Evolutionary conservation across 805 yeast species (phyloP).

Genomic region (Lachancea sp.): DNA sequence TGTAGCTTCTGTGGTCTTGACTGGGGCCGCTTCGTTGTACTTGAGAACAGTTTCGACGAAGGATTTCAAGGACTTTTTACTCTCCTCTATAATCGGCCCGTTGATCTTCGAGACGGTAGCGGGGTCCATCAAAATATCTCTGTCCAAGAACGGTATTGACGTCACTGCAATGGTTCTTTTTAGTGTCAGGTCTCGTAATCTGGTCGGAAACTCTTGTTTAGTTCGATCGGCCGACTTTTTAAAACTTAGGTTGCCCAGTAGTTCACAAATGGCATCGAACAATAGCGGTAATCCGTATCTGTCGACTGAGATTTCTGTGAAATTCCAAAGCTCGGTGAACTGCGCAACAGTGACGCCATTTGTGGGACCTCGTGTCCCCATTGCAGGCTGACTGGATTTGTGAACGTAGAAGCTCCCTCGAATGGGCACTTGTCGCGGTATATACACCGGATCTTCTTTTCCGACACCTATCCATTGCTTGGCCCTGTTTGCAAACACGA

Average conservation of each 20-base stretch:
- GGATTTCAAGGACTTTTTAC: not conserved
- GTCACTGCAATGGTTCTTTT: not conserved
- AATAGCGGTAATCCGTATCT: not conserved
- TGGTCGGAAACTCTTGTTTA: not conserved
- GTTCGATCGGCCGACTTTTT: not conserved
- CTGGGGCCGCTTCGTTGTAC: not conserved
- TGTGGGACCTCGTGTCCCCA: not conserved
- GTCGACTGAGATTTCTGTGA: constrained; percentile 7
- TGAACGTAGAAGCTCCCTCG: constrained; percentile 8
- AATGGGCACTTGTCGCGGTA: constrained; percentile 1
- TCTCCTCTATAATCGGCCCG: constrained; percentile 1
- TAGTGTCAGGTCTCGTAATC: not conserved
- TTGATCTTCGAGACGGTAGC: constrained; percentile 11
- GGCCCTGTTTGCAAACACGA: constrained; percentile 2
- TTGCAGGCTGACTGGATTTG: not conserved
- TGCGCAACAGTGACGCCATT: constrained; percentile 3
- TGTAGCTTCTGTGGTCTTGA: not conserved
- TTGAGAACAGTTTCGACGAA: not conserved
- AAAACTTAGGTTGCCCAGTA: not conserved
- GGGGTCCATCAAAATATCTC: constrained; percentile 17
- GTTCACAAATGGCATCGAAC: not conserved
- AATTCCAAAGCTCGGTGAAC: constrained; percentile 3
- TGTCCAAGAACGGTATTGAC: constrained; percentile 11
- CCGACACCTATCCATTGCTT: constrained; percentile 1
- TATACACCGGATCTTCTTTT: not conserved